These are phyloP conservation scores for Acanthamoeba culbertsoni DNA, from an alignment of 208 protist species.

Conservation along the genomic window DNA sequence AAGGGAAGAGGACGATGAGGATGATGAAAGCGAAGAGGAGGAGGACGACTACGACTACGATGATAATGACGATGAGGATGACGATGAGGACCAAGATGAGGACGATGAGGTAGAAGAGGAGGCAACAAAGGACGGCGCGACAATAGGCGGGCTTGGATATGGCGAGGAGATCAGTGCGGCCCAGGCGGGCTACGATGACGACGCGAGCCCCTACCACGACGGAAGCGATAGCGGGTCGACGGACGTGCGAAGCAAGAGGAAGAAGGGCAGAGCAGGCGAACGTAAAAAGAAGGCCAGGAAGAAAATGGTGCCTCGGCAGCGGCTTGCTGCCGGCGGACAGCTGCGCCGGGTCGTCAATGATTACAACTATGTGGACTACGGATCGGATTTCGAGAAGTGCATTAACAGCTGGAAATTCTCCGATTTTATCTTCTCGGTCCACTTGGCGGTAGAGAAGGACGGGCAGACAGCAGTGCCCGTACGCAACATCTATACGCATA, in stretches of 20 bases:
- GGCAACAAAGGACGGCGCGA: background rate
- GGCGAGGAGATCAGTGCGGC: background rate
- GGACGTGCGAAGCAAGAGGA: background rate
- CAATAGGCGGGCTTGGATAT: background rate
- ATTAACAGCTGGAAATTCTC: constrained; percentile 48
- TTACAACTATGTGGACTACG: background rate
- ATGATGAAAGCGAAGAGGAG: background rate
- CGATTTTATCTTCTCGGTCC: constrained; percentile 37
- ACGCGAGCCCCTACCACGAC: background rate
- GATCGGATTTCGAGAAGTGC: constrained; percentile 17
- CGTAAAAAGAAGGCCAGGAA: background rate
- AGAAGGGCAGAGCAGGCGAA: background rate
- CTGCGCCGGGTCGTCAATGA: background rate
- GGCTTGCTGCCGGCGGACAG: background rate
- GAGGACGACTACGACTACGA: background rate
- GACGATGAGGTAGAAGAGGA: background rate
- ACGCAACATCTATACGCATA: constrained; percentile 35
- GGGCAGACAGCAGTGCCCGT: background rate
- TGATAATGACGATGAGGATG: background rate
- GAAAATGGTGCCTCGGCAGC: no score
- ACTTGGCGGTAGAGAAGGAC: background rate
- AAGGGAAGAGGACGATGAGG: background rate
- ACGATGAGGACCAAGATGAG: background rate
- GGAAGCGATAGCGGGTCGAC: background rate
- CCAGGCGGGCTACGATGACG: background rate